Base-by-base conservation (phyloP, 1,139 yeast genomes). In the Kurtzmaniella natalensis region DNA sequence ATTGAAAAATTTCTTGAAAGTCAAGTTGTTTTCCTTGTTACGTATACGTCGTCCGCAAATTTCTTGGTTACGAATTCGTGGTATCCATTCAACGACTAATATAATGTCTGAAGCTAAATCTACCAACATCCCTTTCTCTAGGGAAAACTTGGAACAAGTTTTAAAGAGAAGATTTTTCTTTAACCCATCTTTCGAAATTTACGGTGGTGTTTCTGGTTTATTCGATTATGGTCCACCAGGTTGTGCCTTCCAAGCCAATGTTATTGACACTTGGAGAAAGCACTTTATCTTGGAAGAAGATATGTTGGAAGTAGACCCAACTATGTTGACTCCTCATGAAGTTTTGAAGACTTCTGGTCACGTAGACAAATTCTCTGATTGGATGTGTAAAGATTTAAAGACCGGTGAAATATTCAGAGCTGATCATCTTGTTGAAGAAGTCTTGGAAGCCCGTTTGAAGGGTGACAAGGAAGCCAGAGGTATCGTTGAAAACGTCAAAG, bases 201-300 rank as follows among this genome's bases (percentile, higher is more conserved):
- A 94, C 58, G 98, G 98, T 47, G 98, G 98, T 59, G 97, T 94
- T 33, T 86, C 96, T 35, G 99, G 99, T 46, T 73, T 94, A 40
- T 94, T 87, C 61, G 99, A 94, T 61, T 94, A 88, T 57, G 99
- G 99, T 65, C 99, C 99, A 42, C 96, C 98, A 59, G 98, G 98
- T 41, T 89, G 97, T 69, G 94, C 98, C 10, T 78, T 94, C 62
- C 97, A 92, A 70, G 95, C 96, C 51, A 92, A 92, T 61, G 76
- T 94, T 44, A 70, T 94, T 42, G 98, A 94, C 55, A 76, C 79
- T 32, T 94, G 98, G 98, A 82, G 97, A 71, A 92, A 89, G 63
- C 99, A 94, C 64, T 94, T 94, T 59, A 81, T 94, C 44, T 72
- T 94, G 46, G 97, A 94, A 62, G 99, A 94, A 67, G 97, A 92